Evolutionary conservation across 306 rosid species (phyloP), one percentile per base, ranked within the genome.

Genomic region (Oemleria cerasiformis): DNA sequence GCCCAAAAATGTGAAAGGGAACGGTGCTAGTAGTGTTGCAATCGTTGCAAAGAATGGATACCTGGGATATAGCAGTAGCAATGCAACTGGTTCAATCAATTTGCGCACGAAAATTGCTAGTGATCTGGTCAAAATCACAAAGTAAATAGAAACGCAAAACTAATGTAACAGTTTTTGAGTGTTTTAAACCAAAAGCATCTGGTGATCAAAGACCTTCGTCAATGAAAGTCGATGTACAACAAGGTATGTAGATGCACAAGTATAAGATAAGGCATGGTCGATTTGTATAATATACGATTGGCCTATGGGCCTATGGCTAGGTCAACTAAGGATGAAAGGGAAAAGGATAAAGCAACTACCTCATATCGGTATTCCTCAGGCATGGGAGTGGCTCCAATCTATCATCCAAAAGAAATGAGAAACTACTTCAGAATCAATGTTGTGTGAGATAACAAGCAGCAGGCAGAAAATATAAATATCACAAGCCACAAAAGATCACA

Each of bases 31-130:
- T 75, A 43, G 63, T 71, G 80, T 82, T 83, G 58, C 91, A 90
- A 50, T 90, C 96, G 72, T 90, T 90, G 86, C 93, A 90, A 56
- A 86, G 85, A 68, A 90, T 87, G 15, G 89, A 69, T 69, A 90
- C 89, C 96, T 90, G 88, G 17, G 48, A 76, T 40, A 68, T 43
- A 63, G 45, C 21, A 51, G 15, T 69, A 34, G 51, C 34, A 38
- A 10, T 25, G 30, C 3, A 30, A 70, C n/a, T 21, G 20, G n/a
- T 43, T 56, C 43, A 15, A 6, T 23, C 50, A 16, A 43, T 9
- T 13, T 57, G 34, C 23, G 20, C 54, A 10, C 49, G 17, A 54
- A 67, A 49, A 23, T 25, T 19, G 69, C 53, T 66, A 61, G 48
- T 43, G 57, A 42, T 51, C 23, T 34, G 47, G 48, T 16, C 4